Evolutionary conservation across 2,329 filamentous ascomycete genomes (phyloP).

Genomic region (Ophiostoma sp.): DNA sequence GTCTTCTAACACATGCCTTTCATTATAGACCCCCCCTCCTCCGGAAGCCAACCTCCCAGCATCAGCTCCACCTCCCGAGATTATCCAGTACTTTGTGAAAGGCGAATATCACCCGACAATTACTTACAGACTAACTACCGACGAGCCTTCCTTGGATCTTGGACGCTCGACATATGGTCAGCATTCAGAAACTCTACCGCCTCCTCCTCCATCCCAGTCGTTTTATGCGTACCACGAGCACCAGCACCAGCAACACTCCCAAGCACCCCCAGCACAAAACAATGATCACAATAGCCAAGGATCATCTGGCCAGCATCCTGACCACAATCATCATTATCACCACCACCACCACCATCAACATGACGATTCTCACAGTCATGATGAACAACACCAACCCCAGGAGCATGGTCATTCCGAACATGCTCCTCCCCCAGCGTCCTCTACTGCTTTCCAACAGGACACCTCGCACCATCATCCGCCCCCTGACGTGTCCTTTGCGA

Average conservation of each 20-base stretch:
- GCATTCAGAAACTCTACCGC: constrained; percentile 34
- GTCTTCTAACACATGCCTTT: background rate
- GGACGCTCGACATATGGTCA: constrained; percentile 35
- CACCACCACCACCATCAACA: constrained; percentile 31
- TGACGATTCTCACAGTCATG: constrained; percentile 12
- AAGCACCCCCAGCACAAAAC: constrained; percentile 19
- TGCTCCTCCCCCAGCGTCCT: constrained; percentile 8
- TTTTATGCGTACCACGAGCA: constrained; percentile 31
- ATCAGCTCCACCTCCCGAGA: constrained; percentile 34
- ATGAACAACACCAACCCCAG: constrained; percentile 19
- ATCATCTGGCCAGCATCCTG: constrained; percentile 27
- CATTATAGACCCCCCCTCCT: constrained; percentile 6
- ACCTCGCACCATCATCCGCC: constrained; percentile 32
- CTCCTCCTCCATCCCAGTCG: constrained; percentile 30
- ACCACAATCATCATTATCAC: constrained; percentile 26
- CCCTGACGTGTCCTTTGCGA: constrained; percentile 38
- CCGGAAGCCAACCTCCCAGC: background rate
- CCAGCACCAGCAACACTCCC: constrained; percentile 25
- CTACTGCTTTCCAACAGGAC: constrained; percentile 19
- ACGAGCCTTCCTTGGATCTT: constrained; percentile 38
- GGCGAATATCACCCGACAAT: constrained; percentile 51
- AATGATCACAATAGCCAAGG: constrained; percentile 31
- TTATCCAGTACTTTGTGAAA: constrained; percentile 56
- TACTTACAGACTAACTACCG: constrained; percentile 36
- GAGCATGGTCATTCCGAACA: constrained; percentile 6